A percentile compares a stretch with the other conserved stretches of the same genome.
These are phyloP conservation scores for Rhynchospora breviuscula DNA, from an alignment of 176 grass and related monocot species.

Conservation along the genomic window DNA sequence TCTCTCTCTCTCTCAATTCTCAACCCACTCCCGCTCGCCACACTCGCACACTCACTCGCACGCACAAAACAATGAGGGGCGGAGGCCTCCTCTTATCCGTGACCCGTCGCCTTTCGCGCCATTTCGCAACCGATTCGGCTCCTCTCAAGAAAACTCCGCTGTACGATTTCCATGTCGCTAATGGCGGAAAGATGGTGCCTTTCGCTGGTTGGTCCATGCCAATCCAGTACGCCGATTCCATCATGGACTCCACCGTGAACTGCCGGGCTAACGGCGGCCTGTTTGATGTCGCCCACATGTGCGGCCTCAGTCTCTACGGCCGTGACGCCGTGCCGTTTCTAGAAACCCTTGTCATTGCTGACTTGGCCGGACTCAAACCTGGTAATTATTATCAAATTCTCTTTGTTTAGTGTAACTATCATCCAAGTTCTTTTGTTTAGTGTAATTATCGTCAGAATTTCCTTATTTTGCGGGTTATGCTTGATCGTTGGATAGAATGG, in stretches of 20 bases:
- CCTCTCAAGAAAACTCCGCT: conserved; percentile 90
- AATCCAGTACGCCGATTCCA: conserved; percentile 95
- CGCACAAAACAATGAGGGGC: conserved; percentile 45
- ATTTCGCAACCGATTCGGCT: conserved; percentile 41
- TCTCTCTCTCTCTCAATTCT: conserved; percentile 19
- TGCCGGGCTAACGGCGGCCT: conserved; percentile 76
- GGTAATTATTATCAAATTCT: not conserved
- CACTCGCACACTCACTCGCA: not conserved
- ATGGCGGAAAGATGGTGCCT: conserved; percentile 95
- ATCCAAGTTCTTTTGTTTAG: not conserved
- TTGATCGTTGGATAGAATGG: conserved; percentile 8
- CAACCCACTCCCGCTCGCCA: not conserved
- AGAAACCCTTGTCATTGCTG: conserved; percentile 84
- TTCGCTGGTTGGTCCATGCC: conserved; percentile 99
- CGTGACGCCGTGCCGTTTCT: conserved; percentile 58
- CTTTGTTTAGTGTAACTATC: not conserved
- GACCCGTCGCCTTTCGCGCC: conserved; percentile 44
- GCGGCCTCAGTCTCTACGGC: conserved; percentile 71
- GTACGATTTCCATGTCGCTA: conserved; percentile 81
- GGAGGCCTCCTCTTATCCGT: conserved; percentile 54
- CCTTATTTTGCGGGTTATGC: not conserved
- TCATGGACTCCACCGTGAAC: conserved; percentile 98
- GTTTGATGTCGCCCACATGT: conserved; percentile 98
- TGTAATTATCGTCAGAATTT: conserved; percentile 12
- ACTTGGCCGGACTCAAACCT: conserved; percentile 53